Percentiles rank a stretch among this genome's conserved stretches.
Evolutionary conservation across 2,329 filamentous ascomycete species (phyloP).

Genomic region (Cercospora berteroae): DNA sequence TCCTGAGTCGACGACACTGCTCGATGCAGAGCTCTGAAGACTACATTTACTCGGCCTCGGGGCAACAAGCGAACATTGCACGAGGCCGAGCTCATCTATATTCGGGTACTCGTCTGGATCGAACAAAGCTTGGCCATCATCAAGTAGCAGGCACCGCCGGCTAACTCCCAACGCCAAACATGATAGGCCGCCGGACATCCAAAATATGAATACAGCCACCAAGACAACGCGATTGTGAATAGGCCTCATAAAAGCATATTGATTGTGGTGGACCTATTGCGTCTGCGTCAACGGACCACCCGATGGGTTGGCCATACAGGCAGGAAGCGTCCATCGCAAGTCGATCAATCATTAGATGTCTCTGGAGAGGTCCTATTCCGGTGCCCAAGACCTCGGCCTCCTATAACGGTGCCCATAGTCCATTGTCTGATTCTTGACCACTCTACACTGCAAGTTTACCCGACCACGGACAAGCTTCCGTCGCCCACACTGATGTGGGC

Average conservation of each 20-base stretch:
- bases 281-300: not conserved
- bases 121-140: not conserved
- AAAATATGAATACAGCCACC: not conserved
- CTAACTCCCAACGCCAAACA: not conserved
- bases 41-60: too few relatives aligned
- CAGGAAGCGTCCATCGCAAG: not conserved
- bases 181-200: not conserved
- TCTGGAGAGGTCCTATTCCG: not conserved
- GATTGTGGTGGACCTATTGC: not conserved
- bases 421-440: not conserved
- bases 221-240: not conserved
- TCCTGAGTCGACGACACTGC: not conserved
- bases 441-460: not conserved
- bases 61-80: not conserved
- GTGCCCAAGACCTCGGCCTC: not conserved
- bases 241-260: not conserved
- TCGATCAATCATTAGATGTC: not conserved
- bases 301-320: not conserved
- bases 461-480: not conserved
- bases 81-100: not conserved
- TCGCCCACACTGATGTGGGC: not conserved
- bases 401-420: not conserved
- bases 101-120: not conserved
- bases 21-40: not conserved
- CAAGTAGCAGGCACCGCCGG: not conserved